Evolutionary conservation across 176 grass and related monocot species (phyloP).

Genomic region (Rhynchospora tenuis): DNA sequence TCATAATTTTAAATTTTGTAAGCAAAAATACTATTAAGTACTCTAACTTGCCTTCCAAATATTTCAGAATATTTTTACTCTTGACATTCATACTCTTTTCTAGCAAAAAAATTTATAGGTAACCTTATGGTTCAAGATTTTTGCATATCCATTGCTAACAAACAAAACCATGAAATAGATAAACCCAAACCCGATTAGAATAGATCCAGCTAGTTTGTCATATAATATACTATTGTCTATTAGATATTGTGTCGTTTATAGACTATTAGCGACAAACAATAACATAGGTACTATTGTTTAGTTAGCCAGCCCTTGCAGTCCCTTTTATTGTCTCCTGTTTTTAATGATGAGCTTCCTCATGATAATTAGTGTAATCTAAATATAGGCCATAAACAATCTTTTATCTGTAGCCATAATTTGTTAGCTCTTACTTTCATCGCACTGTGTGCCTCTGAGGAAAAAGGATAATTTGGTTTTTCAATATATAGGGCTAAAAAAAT

Average conservation of each 20-base stretch:
- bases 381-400: background rate
- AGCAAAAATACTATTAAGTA: too few relatives aligned
- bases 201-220: background rate
- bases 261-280: background rate
- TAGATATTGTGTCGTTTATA: background rate
- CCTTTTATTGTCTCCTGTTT: background rate
- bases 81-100: too few relatives aligned
- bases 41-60: too few relatives aligned
- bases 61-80: too few relatives aligned
- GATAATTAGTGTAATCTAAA: conserved; percentile 17
- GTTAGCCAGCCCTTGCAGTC: background rate
- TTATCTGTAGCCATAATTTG: background rate
- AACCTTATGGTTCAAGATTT: too few relatives aligned
- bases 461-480: too few relatives aligned
- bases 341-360: background rate
- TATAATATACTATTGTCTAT: background rate
- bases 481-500: too few relatives aligned
- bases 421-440: background rate
- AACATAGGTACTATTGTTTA: background rate
- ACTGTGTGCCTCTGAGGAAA: too few relatives aligned
- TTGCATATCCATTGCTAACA: too few relatives aligned
- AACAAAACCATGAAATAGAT: background rate
- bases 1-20: too few relatives aligned
- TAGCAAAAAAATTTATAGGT: too few relatives aligned
- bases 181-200: background rate